Evolutionary conservation across 768 basidiomycete species (phyloP), one percentile per base, ranked within the genome.

Genomic region (Tylopilus sp.): DNA sequence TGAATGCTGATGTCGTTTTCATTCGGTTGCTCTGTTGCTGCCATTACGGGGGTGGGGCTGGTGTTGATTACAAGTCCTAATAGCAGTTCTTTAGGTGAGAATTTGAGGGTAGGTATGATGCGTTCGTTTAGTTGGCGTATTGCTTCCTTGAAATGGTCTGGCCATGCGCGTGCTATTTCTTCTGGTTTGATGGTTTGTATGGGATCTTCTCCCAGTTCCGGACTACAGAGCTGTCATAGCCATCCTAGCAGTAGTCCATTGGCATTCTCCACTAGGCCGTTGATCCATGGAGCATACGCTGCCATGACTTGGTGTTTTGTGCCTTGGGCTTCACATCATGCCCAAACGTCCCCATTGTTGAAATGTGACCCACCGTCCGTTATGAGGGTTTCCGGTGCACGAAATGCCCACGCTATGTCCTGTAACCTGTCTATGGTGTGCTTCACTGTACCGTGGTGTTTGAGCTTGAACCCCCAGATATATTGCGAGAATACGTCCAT

Each of bases 211-310:
- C 65, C 62, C 0, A 71, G 26, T 1, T 63, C 59, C 1, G 73
- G 74, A 9, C 66, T 62, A 35, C 73, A 74, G 5, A 75, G 45
- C 0, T 63, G 39, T 18, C 58, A 57, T 1, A 76, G 52, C 0
- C 57, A 11, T n/a, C n/a, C n/a, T n/a, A n/a, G n/a, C n/a, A n/a
- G n/a, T n/a, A n/a, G n/a, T n/a, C n/a, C n/a, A n/a, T n/a, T n/a
- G n/a, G n/a, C 56, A 3, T 65, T 65, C 35, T 74, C 68, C 0
- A 71, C 59, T 0, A 73, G 55, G 0, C 73, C 69, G 45, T 74
- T 75, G 15, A 74, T 55, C 75, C 73, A 76, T 7, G 73, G 74
- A 10, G 72, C 61, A 44, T 76, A 76, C 2, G 69, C 69, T 11
- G 71, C 38, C 0, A 60, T 51, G n/a, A n/a, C n/a, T n/a, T n/a